Percentiles rank a stretch among this genome's conserved stretches.
Evolutionary conservation across 768 basidiomycete genomes (phyloP).

Genomic region (Psilocybe tampanensis): DNA sequence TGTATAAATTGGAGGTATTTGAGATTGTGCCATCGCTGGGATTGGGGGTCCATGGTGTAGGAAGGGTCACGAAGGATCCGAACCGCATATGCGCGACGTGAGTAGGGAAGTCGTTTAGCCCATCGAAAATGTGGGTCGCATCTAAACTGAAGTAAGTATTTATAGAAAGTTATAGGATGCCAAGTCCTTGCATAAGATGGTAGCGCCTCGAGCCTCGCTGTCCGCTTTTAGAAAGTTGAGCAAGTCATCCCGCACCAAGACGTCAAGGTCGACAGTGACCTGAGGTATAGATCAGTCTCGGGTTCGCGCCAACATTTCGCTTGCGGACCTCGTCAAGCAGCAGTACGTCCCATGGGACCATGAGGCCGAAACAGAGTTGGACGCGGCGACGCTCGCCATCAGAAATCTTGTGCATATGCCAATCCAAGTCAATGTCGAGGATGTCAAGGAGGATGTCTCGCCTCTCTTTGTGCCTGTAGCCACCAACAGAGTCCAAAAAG

Average conservation of each 20-base stretch:
- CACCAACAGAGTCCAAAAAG: slow-evolving; percentile 97
- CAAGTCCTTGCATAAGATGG: slow-evolving; percentile 73
- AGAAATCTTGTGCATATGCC: slow-evolving; percentile 95
- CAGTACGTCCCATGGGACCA: slow-evolving; percentile 92
- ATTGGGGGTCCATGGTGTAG: slow-evolving; percentile 65
- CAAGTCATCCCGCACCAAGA: slow-evolving; percentile 91
- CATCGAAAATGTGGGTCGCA: slow-evolving; percentile 98
- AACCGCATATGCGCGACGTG: slow-evolving; percentile 91
- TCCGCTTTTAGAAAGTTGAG: slow-evolving; percentile 86
- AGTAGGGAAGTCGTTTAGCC: slow-evolving; percentile 88
- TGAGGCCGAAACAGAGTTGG: slow-evolving; percentile 94
- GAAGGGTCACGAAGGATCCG: slow-evolving; percentile 69
- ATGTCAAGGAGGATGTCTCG: slow-evolving; percentile 87
- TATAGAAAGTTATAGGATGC: background rate
- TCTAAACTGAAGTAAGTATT: slow-evolving; percentile 46
- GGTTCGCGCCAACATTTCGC: background rate
- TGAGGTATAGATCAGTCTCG: slow-evolving; percentile 27
- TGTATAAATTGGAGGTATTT: slow-evolving; percentile 53
- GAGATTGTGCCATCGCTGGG: slow-evolving; percentile 14
- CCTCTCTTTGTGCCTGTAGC: slow-evolving; percentile 89
- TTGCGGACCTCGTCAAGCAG: slow-evolving; percentile 85
- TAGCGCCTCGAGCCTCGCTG: slow-evolving; percentile 76
- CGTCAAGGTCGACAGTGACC: slow-evolving; percentile 98
- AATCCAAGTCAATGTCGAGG: slow-evolving; percentile 92
- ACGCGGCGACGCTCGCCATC: slow-evolving; percentile 93